phyloP scores from a whole-genome alignment of 495 filamentous ascomycete species.

The Daldinia bambusicola region DNA sequence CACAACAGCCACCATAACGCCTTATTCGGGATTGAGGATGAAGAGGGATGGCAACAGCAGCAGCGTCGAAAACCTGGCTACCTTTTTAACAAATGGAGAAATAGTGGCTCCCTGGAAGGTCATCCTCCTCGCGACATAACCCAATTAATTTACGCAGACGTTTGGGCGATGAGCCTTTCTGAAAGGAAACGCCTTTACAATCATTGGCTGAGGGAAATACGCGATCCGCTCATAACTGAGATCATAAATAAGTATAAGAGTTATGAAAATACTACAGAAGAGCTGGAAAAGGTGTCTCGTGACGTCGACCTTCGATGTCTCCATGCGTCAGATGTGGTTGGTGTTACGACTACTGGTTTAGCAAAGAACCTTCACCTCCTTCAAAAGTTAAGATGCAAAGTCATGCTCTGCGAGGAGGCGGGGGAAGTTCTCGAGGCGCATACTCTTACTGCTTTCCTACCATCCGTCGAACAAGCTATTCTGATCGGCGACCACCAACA shows the following conservation, averaged over 20 bases:
- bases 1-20: conserved; percentile 25
- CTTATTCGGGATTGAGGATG: conserved; percentile 46
- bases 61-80: conserved; percentile 25
- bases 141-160: conserved; percentile 17
- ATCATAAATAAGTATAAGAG: conserved; percentile 46
- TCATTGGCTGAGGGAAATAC: conserved; percentile 61
- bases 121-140: conserved; percentile 16
- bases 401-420: conserved; percentile 81
- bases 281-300: conserved; percentile 51
- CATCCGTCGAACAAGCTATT: conserved; percentile 76
- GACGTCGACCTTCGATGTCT: conserved; percentile 67
- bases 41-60: conserved; percentile 38
- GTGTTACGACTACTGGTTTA: conserved; percentile 78
- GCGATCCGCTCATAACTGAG: conserved; percentile 48
- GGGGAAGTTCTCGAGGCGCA: conserved; percentile 81
- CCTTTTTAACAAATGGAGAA: conserved; percentile 39
- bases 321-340: conserved; percentile 69
- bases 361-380: conserved; percentile 73
- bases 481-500: conserved; percentile 83
- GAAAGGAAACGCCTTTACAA: conserved; percentile 50
- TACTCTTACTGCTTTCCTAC: conserved; percentile 72
- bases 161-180: conserved; percentile 44
- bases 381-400: conserved; percentile 68
- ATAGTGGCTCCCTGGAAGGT: neutral
- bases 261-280: conserved; percentile 50